Evolutionary conservation across 352 stramenopile species (phyloP).

Genomic region (Globisporangium solare): DNA sequence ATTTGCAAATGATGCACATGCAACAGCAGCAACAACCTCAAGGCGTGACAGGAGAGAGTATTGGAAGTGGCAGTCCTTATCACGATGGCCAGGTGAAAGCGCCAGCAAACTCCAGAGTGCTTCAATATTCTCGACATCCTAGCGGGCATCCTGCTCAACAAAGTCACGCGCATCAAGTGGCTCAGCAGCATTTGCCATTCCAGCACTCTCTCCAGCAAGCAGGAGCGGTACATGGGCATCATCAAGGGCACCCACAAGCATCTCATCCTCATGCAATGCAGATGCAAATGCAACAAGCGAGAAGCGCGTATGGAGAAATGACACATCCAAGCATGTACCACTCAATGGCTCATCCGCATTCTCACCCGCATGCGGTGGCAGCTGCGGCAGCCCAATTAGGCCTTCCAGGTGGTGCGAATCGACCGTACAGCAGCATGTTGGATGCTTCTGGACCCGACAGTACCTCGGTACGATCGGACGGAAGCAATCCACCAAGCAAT

Average conservation of each 20-base stretch:
- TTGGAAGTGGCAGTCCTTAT: slow-evolving; percentile 38
- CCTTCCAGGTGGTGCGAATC: slow-evolving; percentile 19
- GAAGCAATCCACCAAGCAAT: not conserved
- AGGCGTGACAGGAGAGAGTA: slow-evolving; percentile 23
- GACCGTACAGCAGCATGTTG: slow-evolving; percentile 20
- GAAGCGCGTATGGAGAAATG: slow-evolving; percentile 40
- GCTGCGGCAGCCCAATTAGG: slow-evolving; percentile 19
- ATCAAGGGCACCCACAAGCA: slow-evolving; percentile 33
- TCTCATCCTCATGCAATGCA: slow-evolving; percentile 57
- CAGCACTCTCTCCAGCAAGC: slow-evolving; percentile 56
- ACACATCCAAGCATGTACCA: slow-evolving; percentile 50
- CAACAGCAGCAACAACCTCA: slow-evolving; percentile 68
- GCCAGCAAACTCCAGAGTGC: slow-evolving; percentile 24
- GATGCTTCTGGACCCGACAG: slow-evolving; percentile 15
- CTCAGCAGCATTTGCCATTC: slow-evolving; percentile 47
- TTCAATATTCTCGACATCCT: slow-evolving; percentile 37
- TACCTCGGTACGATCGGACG: slow-evolving; percentile 5
- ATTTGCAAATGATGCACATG: slow-evolving; percentile 83
- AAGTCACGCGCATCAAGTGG: slow-evolving; percentile 11
- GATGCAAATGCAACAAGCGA: slow-evolving; percentile 38
- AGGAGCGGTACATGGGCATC: slow-evolving; percentile 17
- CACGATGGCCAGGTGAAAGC: slow-evolving; percentile 43
- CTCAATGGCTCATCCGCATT: slow-evolving; percentile 36
- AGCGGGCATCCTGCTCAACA: slow-evolving; percentile 9
- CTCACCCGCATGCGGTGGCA: slow-evolving; percentile 24